These are phyloP conservation scores for Coleophoma crateriformis DNA, from an alignment of 2,329 filamentous ascomycete species.

Conservation along the genomic window DNA sequence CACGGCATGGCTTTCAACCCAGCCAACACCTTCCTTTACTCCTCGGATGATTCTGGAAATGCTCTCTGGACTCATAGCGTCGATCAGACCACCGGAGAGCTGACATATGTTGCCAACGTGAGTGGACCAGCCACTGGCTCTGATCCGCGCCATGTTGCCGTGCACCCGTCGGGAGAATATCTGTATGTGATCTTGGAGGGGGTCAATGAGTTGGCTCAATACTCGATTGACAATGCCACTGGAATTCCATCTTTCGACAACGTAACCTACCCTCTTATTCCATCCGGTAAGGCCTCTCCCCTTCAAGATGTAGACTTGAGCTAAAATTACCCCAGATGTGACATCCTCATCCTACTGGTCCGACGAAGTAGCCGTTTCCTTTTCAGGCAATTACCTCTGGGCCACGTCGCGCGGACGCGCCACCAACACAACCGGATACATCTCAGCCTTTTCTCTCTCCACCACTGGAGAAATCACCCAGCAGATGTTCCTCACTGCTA, in stretches of 20 bases:
- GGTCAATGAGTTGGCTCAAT: conserved; percentile 35
- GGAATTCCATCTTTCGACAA: conserved; percentile 7
- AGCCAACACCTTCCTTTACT: conserved; percentile 38
- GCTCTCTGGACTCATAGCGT: conserved; percentile 30
- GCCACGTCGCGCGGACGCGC: conserved; percentile 14
- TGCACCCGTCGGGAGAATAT: conserved; percentile 19
- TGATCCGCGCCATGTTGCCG: conserved; percentile 22
- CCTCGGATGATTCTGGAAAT: conserved; percentile 40
- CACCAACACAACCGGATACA: conserved; percentile 9
- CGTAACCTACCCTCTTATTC: conserved; percentile 8
- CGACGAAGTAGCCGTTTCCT: conserved; percentile 27
- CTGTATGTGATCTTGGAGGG: conserved; percentile 43
- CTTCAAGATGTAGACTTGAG: no score
- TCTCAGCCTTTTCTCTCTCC: conserved; percentile 8
- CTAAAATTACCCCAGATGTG: not conserved
- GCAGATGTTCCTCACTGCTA: conserved; percentile 8
- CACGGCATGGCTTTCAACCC: conserved; percentile 42
- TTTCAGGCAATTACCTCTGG: conserved; percentile 24
- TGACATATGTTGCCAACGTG: conserved; percentile 7
- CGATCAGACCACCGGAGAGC: conserved; percentile 5
- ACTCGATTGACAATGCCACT: conserved; percentile 12
- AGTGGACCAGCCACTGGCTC: conserved; percentile 12
- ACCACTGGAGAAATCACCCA: conserved; percentile 2
- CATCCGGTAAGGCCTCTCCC: conserved; percentile 3
- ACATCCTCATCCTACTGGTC: conserved; percentile 22